Base-by-base conservation (phyloP, 116 monocot genomes). In the Trichopus zeylanicus region DNA sequence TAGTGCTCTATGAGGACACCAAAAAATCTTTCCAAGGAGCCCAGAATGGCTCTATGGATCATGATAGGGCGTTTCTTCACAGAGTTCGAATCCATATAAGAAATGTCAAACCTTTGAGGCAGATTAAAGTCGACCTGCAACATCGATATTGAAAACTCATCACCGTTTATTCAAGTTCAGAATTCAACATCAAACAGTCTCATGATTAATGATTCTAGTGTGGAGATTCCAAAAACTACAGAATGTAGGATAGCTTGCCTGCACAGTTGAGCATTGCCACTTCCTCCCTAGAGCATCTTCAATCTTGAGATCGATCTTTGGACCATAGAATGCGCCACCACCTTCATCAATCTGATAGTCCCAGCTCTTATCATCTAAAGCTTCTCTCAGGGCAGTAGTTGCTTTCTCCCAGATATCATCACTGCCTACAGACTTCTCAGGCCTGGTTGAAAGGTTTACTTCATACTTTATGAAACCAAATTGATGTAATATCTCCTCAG, bases 241-340 rank as follows among this genome's bases (percentile, higher is more conserved):
- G n/a, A 16, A n/a, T 42, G 13, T 12, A 3, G 10, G 24, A 60
- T 32, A 29, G 53, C 63, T 63, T 67, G 53, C 91, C 82, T 82
- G 86, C 21, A 90, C 77, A 33, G 95, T 95, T 22, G 95, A 95
- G 64, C 89, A 95, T 46, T 89, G 95, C 95, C 95, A 95, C 70
- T 94, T 94, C 61, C 94, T 78, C 57, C 86, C 83, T 68, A 94
- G 80, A 54, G 89, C 86, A 78, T 94, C 94, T 71, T 94, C 80
- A 64, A 94, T 89, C 73, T 94, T 94, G 25, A 94, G 68, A 72
- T 94, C 94, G 54, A 94, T 89, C 60, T 94, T 94, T 24, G 94
- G 94, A 42, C 94, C 94, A 75, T 94, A 94, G 66, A 94, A 94
- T 30, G 94, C 94, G 69, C 94, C 94, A 46, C 94, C 94, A 69